phyloP scores from a whole-genome alignment of 2,329 filamentous ascomycete genomes.

The Alternaria panax region DNA sequence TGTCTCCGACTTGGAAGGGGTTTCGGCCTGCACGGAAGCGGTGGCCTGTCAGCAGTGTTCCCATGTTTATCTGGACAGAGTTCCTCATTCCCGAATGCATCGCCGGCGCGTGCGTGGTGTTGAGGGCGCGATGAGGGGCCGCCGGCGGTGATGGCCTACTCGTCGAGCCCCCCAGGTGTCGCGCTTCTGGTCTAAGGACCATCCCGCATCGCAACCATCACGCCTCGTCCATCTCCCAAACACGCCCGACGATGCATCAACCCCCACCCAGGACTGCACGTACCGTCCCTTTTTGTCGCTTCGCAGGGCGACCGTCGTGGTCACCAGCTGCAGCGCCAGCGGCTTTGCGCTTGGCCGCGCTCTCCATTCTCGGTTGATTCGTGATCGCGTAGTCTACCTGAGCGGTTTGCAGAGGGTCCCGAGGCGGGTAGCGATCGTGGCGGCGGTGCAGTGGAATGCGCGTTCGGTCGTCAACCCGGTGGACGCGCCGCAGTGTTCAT shows the following conservation, averaged over 20 bases:
- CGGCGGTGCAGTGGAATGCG: conserved; percentile 46
- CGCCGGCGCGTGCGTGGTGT: conserved; percentile 37
- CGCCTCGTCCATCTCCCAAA: conserved; percentile 24
- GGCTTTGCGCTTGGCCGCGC: conserved; percentile 64
- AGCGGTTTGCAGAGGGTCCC: conserved; percentile 21
- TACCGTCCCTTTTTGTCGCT: conserved; percentile 67
- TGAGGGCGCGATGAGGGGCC: conserved; percentile 38
- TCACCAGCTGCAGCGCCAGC: conserved; percentile 58
- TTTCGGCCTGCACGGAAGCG: conserved; percentile 37
- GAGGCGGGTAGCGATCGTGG: conserved; percentile 27
- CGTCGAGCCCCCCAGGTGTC: conserved; percentile 47
- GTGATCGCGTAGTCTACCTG: conserved; percentile 42
- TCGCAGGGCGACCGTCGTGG: conserved; percentile 61
- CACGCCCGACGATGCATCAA: conserved; percentile 33
- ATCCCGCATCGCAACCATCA: conserved; percentile 41
- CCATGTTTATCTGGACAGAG: neutral
- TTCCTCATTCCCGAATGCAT: conserved; percentile 20
- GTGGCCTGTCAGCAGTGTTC: conserved; percentile 36
- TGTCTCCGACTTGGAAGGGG: conserved; percentile 59
- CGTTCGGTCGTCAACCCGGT: conserved; percentile 30
- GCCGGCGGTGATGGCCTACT: conserved; percentile 38
- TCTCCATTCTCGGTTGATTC: conserved; percentile 49
- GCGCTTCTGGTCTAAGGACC: conserved; percentile 38
- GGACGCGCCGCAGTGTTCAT: conserved; percentile 31
- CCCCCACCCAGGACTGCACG: conserved; percentile 49